Evolutionary conservation across 352 stramenopile species (phyloP), one percentile per base, ranked within the genome.

Genomic region (Phytophthora pistaciae): DNA sequence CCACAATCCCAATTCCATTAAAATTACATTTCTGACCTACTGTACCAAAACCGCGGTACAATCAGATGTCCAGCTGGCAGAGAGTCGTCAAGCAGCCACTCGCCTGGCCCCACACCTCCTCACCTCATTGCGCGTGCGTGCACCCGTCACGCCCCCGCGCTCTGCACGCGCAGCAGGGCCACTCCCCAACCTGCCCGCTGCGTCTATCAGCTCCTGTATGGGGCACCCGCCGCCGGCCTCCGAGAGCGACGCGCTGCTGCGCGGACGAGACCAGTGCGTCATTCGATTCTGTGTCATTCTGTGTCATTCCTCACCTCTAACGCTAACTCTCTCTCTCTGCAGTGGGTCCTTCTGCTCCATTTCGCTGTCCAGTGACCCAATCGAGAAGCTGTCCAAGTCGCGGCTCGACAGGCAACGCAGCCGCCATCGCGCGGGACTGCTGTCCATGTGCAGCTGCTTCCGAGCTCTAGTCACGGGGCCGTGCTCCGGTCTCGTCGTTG

Each of bases 281-380:
- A 33, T 44, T 13, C 36, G 9, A 25, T 67, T 48, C n/a, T 60
- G 16, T 68, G 25, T 50, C 42, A 20, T 21, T 44, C 33, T 40
- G 27, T 29, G 27, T 29, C 27, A 29, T 29, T 29, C 31, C 31
- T 38, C 31, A 38, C 9, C 31, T 38, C 31, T 11, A 38, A 29
- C 27, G 25, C 31, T 13, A 36, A n/a, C 38, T n/a, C 6, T 18
- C 16, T 2, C 40, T n/a, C 14, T 6, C 38, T 42, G 6, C 56
- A 91, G 80, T 58, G 67, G 72, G 8, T 86, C 77, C 48, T 91
- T 93, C 63, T 87, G 76, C 72, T 88, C 83, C 56, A 91, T 91
- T 48, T 90, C 80, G 10, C 58, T 91, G 20, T 81, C 78, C 14
- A 91, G 82, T 60, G 81, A 90, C 68, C 68, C 75, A 10, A 58